Conservation (phyloP, 768 basidiomycete species). For the Tremella fuciformis region DNA sequence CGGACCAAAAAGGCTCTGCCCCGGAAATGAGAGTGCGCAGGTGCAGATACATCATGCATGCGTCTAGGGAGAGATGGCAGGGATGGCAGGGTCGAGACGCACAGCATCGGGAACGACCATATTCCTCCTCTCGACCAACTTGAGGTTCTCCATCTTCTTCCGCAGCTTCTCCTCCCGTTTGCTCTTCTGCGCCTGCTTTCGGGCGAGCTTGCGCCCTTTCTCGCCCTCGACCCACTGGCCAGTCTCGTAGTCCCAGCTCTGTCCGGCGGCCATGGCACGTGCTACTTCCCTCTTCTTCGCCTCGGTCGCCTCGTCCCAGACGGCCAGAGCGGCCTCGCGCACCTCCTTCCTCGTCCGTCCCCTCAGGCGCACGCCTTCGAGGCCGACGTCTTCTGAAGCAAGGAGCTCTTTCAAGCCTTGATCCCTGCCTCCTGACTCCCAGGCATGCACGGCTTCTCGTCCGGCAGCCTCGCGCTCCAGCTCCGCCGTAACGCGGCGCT, state of each 20-base stretch:
- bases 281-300: constrained; percentile 11
- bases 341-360: constrained; percentile 44
- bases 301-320: constrained; percentile 31
- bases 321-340: constrained; percentile 35
- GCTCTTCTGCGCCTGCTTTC: constrained; percentile 20
- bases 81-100: too few relatives aligned
- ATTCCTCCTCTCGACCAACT: constrained; percentile 18
- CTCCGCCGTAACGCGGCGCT: constrained; percentile 25
- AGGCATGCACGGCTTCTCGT: constrained; percentile 26
- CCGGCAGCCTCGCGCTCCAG: constrained; percentile 25
- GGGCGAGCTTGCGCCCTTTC: constrained; percentile 16
- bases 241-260: constrained; percentile 15
- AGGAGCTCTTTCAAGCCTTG: constrained; percentile 27
- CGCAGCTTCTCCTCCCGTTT: constrained; percentile 24
- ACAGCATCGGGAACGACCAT: constrained; percentile 15
- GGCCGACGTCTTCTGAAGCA: constrained; percentile 18
- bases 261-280: constrained; percentile 9
- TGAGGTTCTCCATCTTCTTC: constrained; percentile 12
- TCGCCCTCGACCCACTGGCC: constrained; percentile 26
- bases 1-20: too few relatives aligned
- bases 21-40: too few relatives aligned
- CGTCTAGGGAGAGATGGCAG: too few relatives aligned
- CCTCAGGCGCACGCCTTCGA: constrained; percentile 38
- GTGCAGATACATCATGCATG: too few relatives aligned
- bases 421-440: constrained; percentile 42